Evolutionary conservation across 2,329 filamentous ascomycete genomes (phyloP).

Genomic region (Fulvia fulva): DNA sequence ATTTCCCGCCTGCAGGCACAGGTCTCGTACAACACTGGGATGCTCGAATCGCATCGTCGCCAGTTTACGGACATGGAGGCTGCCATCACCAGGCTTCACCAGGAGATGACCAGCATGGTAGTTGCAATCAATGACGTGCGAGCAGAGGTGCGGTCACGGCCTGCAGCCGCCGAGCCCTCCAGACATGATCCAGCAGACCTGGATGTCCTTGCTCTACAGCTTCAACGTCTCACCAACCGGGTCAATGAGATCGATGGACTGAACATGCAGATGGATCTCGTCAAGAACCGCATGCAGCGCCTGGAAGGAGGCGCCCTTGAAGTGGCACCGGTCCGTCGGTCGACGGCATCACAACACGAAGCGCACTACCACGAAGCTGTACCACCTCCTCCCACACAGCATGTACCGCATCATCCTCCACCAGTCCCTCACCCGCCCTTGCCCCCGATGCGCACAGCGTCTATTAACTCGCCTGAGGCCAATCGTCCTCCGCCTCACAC

Average conservation of each 20-base stretch:
- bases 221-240: conserved; percentile 38
- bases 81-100: conserved; percentile 37
- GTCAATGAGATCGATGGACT: conserved; percentile 46
- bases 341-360: conserved; percentile 8
- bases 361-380: neutral
- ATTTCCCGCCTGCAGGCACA: conserved; percentile 47
- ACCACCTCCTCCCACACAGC: conserved; percentile 1
- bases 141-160: conserved; percentile 33
- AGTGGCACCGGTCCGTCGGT: conserved; percentile 4
- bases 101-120: conserved; percentile 36
- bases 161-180: conserved; percentile 16
- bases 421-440: conserved; percentile 14
- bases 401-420: conserved; percentile 4
- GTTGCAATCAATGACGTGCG: conserved; percentile 36
- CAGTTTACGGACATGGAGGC: conserved; percentile 42
- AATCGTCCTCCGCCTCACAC: conserved; percentile 14
- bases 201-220: conserved; percentile 43
- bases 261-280: conserved; percentile 45
- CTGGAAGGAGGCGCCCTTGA: conserved; percentile 26
- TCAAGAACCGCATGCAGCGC: conserved; percentile 45
- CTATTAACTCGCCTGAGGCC: conserved; percentile 20
- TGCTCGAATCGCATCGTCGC: conserved; percentile 38
- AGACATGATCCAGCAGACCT: conserved; percentile 36
- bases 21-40: conserved; percentile 44
- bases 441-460: conserved; percentile 27